Percentiles rank a stretch among this genome's conserved stretches.
These are phyloP conservation scores for Ceratocystis diversiconidia DNA, from an alignment of 2,329 filamentous ascomycete species.

Conservation along the genomic window DNA sequence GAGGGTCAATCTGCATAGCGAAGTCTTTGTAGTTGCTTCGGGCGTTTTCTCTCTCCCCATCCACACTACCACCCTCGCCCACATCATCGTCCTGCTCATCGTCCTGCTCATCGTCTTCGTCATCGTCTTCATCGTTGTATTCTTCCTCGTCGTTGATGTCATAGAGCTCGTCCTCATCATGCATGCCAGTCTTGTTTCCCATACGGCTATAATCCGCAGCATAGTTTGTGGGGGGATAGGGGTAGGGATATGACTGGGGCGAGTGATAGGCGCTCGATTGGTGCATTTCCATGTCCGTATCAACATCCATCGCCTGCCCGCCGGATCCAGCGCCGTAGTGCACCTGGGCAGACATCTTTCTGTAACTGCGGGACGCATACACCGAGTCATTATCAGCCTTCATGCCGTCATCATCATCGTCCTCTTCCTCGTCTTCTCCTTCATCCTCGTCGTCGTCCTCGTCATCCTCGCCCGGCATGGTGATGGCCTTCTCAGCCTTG, in stretches of 20 bases:
- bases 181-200: not conserved
- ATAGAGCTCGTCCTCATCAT: slow-evolving; percentile 11
- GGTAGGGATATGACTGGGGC: not conserved
- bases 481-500: slow-evolving; percentile 13
- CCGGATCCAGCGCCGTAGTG: not conserved
- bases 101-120: slow-evolving; percentile 21
- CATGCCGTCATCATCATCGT: slow-evolving; percentile 20
- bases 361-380: not conserved
- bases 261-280: not conserved
- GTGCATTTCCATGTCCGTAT: not conserved
- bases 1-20: slow-evolving; percentile 16
- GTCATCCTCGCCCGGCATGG: slow-evolving; percentile 13
- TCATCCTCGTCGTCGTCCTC: slow-evolving; percentile 14
- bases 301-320: not conserved
- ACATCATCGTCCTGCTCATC: slow-evolving; percentile 21
- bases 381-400: not conserved
- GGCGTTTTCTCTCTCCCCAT: slow-evolving; percentile 20
- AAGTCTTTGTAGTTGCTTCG: slow-evolving; percentile 21
- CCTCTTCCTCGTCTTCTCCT: slow-evolving; percentile 17
- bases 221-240: not conserved
- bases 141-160: slow-evolving; percentile 21
- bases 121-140: slow-evolving; percentile 23
- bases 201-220: not conserved
- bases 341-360: not conserved
- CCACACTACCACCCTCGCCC: slow-evolving; percentile 19